Evolutionary conservation across 164 flowering plant genomes (phyloP), one percentile per base, ranked within the genome.

Genomic region (Magnolia sinica): DNA sequence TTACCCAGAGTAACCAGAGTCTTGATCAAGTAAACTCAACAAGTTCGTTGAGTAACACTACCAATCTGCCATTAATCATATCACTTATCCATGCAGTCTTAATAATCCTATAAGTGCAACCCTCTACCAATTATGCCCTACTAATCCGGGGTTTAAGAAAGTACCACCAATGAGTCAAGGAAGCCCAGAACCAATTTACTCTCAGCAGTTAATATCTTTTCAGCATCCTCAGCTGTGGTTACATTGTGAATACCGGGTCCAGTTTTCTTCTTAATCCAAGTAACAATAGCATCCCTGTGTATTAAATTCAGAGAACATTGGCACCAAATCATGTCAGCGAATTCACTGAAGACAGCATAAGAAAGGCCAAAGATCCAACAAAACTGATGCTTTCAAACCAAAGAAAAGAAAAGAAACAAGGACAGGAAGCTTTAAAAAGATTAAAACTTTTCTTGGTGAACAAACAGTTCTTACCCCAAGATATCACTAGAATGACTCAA

Each of bases 201-300:
- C 68, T 89, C 95, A 64, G 92, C 83, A 52, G 87, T 85, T 86
- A 93, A 79, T 49, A 93, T 78, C 67, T 77, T 84, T 73, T 92
- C 94, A 3, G 97, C 98, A 71, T 92, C 95, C 68, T 93, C 90
- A 68, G 78, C 69, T 9, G 95, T 85, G 51, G 97, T 89, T 55
- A 93, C 73, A 76, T 92, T 95, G 76, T 76, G 68, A 19, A 90
- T 69, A 67, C 91, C 96, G 80, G 98, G 98, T 77, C 98, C 98
- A 1, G 82, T 89, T 87, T 93, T 93, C 92, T 93, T 95, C 89
- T 84, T 95, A 20, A 95, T 85, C 98, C 98, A 95, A 51, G 96
- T 86, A 72, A 95, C 93, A 70, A 95, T 92, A 67, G 85, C 93
- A 65, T 93, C 97, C 78, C 98, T 95, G 84, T 65, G 52, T n/a